Percentiles rank a stretch among this genome's conserved stretches.
phyloP scores from a whole-genome alignment of 371 early-diverging fungal genomes.

The Actinomucor elegans region DNA sequence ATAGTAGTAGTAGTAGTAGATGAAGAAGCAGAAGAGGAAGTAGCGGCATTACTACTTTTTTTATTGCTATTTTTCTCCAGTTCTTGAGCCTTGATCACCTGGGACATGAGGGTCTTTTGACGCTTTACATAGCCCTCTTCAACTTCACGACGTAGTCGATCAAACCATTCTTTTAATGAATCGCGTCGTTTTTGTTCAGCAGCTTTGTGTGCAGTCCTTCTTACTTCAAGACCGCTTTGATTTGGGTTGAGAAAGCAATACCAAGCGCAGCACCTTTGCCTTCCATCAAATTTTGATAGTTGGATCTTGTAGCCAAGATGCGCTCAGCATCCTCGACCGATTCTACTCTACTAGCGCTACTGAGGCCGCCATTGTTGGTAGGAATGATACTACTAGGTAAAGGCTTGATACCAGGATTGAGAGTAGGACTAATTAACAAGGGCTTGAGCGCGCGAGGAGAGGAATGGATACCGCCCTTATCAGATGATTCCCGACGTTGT shows the following conservation, averaged over 20 bases:
- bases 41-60: neutral
- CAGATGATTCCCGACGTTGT: constrained; percentile 21
- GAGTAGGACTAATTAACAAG: constrained; percentile 43
- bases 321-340: constrained; percentile 41
- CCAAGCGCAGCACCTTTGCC: constrained; percentile 79
- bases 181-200: constrained; percentile 94
- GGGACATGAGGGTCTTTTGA: constrained; percentile 23
- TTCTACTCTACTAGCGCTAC: no score
- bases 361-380: neutral
- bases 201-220: constrained; percentile 83
- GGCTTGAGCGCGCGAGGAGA: constrained; percentile 50
- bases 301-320: constrained; percentile 75
- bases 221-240: constrained; percentile 73
- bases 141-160: constrained; percentile 66
- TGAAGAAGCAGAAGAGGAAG: no score
- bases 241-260: constrained; percentile 66
- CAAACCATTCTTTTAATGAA: constrained; percentile 84
- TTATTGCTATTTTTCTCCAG: constrained; percentile 1
- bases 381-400: constrained; percentile 9
- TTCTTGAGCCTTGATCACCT: constrained; percentile 29
- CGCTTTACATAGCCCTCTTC: constrained; percentile 62
- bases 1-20: no score
- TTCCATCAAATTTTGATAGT: constrained; percentile 83
- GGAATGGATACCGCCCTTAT: constrained; percentile 5
- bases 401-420: constrained; percentile 21